These are phyloP conservation scores for Boletus tomentosulus DNA, from an alignment of 768 basidiomycete species.

Conservation along the genomic window DNA sequence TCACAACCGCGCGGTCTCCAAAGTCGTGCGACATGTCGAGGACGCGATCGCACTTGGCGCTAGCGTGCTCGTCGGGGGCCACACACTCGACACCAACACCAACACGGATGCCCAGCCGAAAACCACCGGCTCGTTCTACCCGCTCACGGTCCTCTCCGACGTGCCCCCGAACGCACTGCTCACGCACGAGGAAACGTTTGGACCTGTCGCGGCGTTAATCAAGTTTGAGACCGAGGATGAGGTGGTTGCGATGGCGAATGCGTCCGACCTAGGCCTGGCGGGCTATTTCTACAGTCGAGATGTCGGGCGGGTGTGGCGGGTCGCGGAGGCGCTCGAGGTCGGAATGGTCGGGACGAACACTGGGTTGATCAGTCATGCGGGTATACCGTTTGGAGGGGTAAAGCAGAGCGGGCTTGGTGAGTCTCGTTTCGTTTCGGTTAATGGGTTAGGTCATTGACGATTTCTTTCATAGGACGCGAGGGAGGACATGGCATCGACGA, in stretches of 20 bases:
- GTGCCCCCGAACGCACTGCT: constrained; percentile 67
- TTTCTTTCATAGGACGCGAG: constrained; percentile 56
- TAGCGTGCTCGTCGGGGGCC: constrained; percentile 86
- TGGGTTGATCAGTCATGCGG: constrained; percentile 70
- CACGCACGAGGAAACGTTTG: constrained; percentile 90
- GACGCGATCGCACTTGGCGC: constrained; percentile 87
- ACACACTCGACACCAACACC: constrained; percentile 52
- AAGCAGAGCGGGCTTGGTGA: constrained; percentile 79
- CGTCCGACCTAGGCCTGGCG: constrained; percentile 79
- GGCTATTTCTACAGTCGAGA: constrained; percentile 93
- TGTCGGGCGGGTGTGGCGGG: constrained; percentile 86
- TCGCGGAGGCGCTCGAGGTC: constrained; percentile 91
- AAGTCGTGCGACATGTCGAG: constrained; percentile 81
- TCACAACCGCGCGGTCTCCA: constrained; percentile 78
- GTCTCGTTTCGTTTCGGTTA: constrained; percentile 10
- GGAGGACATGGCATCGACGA: constrained; percentile 90
- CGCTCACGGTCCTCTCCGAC: constrained; percentile 85
- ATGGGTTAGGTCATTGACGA: not conserved
- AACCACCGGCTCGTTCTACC: constrained; percentile 59
- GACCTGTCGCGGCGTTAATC: constrained; percentile 81
- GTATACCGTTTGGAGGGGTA: constrained; percentile 85
- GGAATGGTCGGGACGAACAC: constrained; percentile 91
- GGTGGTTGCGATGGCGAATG: constrained; percentile 82
- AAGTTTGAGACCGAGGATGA: constrained; percentile 95
- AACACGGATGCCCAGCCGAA: constrained; percentile 32